A percentile compares a stretch with the other conserved stretches of the same genome.
Evolutionary conservation across 2,329 filamentous ascomycete species (phyloP).

Genomic region (Fusarium brachygibbosum): DNA sequence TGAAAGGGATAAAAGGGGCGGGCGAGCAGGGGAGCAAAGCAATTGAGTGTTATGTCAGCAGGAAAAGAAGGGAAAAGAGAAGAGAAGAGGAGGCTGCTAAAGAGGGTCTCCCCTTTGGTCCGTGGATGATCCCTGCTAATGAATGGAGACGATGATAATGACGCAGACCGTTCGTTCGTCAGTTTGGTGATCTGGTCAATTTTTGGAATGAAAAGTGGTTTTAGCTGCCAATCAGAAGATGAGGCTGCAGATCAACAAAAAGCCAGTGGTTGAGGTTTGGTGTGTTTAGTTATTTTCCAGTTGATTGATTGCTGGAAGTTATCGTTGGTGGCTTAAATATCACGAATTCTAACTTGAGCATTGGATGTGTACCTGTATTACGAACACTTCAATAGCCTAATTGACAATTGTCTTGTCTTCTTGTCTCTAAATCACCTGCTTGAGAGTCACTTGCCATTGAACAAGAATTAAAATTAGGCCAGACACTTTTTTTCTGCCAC

Average conservation of each 20-base stretch:
- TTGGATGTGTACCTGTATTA: not conserved
- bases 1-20: slow-evolving; percentile 40
- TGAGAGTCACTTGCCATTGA: not conserved
- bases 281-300: not conserved
- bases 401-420: not conserved
- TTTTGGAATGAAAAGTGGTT: slow-evolving; percentile 2
- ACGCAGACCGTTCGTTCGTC: slow-evolving; percentile 2
- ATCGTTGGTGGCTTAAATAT: slow-evolving; percentile 2
- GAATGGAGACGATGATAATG: not conserved
- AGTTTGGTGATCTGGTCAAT: not conserved
- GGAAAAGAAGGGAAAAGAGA: not conserved
- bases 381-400: not conserved
- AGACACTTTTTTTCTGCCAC: slow-evolving; percentile 3
- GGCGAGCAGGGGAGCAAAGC: not conserved
- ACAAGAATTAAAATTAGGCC: not conserved
- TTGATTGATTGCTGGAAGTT: too few species aligned
- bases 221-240: slow-evolving; percentile 10
- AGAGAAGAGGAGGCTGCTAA: too few species aligned
- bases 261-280: not conserved
- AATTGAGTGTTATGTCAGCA: slow-evolving; percentile 32
- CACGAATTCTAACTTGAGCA: not conserved
- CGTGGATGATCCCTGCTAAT: slow-evolving; percentile 1
- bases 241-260: slow-evolving; percentile 3
- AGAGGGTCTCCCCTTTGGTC: not conserved
- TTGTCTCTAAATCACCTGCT: too few species aligned